These are phyloP conservation scores for Bipolaris oryzae DNA, from an alignment of 2,329 filamentous ascomycete species.

Conservation along the genomic window DNA sequence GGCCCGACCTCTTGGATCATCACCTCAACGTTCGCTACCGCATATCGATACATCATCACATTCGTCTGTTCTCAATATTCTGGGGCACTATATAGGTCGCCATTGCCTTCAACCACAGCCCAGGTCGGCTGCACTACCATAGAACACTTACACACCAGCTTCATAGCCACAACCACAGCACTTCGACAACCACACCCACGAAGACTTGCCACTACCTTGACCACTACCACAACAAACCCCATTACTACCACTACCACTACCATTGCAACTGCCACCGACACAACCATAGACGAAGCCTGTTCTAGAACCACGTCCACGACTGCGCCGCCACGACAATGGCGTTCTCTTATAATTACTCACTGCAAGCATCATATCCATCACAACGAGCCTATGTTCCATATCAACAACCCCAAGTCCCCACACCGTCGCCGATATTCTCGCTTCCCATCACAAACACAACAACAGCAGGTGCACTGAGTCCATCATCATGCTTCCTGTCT, in stretches of 20 bases:
- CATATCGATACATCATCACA: neutral
- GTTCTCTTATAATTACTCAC: neutral
- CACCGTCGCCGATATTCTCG: neutral
- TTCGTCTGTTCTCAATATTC: neutral
- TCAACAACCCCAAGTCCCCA: neutral
- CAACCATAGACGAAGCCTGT: neutral
- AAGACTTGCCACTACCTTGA: neutral
- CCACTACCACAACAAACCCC: too few relatives aligned
- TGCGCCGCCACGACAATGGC: neutral
- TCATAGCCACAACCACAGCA: too few relatives aligned
- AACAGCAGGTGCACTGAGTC: neutral
- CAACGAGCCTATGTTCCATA: neutral
- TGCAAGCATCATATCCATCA: neutral
- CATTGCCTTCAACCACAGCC: neutral
- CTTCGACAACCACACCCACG: neutral
- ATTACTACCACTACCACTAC: neutral
- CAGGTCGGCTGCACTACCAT: neutral
- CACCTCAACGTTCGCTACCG: neutral
- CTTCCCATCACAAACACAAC: neutral
- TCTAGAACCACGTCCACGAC: neutral
- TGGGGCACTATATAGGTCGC: conserved; percentile 3
- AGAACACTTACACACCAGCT: neutral
- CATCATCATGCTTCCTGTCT: conserved; percentile 3
- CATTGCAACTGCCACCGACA: neutral
- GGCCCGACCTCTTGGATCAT: neutral